These are phyloP conservation scores for Entomophthora muscae DNA, from an alignment of 371 early-diverging fungal species.

Conservation along the genomic window DNA sequence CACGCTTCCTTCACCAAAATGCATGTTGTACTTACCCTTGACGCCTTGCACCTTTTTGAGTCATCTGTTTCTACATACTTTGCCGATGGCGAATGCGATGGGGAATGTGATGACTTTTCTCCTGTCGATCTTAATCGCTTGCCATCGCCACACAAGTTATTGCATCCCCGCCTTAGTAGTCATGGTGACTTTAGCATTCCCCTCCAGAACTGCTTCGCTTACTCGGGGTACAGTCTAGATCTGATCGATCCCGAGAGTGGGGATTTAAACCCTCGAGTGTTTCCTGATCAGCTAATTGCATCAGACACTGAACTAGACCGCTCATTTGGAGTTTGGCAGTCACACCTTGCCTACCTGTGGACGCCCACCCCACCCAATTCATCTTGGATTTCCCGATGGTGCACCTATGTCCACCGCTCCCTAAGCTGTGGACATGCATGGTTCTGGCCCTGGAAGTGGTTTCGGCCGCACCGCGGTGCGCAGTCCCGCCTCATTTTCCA, in stretches of 20 bases:
- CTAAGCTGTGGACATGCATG: neutral
- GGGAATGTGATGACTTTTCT: neutral
- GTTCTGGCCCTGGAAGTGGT: conserved; percentile 8
- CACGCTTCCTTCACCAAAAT: conserved; percentile 1
- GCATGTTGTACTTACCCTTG: conserved; percentile 3
- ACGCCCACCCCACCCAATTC: neutral
- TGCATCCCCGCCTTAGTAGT: neutral
- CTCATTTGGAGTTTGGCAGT: neutral
- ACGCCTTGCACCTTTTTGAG: conserved; percentile 8
- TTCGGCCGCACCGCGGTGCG: neutral
- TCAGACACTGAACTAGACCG: neutral
- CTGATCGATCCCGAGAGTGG: neutral
- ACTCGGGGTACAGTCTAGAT: neutral
- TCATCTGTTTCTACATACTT: neutral
- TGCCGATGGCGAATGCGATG: neutral
- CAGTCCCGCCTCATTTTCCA: neutral
- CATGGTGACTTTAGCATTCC: neutral
- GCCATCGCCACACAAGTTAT: neutral
- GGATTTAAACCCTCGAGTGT: neutral
- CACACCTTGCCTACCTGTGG: conserved; percentile 7
- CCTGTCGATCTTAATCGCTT: neutral
- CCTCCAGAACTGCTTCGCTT: conserved; percentile 6
- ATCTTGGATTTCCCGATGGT: neutral
- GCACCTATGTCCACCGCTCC: neutral
- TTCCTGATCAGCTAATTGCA: conserved; percentile 1